These are phyloP conservation scores for Tripterygium wilfordii DNA, from an alignment of 177 flowering plant genomes.

Conservation along the genomic window DNA sequence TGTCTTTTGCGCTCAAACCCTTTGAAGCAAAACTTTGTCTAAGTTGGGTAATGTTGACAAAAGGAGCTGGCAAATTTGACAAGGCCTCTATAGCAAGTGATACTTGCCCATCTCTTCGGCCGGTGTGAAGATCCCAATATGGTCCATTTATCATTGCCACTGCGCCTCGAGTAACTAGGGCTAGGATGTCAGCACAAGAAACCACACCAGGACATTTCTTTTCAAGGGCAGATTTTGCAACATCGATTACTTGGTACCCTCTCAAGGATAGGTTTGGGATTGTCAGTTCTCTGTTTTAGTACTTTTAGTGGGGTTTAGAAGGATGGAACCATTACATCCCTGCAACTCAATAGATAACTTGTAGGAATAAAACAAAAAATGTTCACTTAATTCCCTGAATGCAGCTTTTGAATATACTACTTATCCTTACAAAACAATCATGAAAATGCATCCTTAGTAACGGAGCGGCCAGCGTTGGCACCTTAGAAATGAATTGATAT, in stretches of 20 bases:
- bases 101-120: conserved; percentile 18
- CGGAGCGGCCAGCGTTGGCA: conserved; percentile 28
- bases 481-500: neutral
- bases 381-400: neutral
- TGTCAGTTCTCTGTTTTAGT: conserved; percentile 32
- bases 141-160: conserved; percentile 17
- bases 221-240: conserved; percentile 25
- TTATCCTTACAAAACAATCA: conserved; percentile 48
- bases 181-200: conserved; percentile 57
- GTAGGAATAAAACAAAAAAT: neutral
- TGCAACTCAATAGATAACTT: neutral
- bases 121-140: conserved; percentile 15
- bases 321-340: conserved; percentile 59
- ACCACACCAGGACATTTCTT: conserved; percentile 55
- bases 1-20: conserved; percentile 13
- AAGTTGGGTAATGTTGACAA: conserved; percentile 5
- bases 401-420: neutral
- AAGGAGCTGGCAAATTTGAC: conserved; percentile 8
- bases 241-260: conserved; percentile 21
- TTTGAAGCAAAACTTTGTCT: conserved; percentile 5
- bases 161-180: conserved; percentile 54
- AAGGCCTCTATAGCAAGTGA: conserved; percentile 7
- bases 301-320: conserved; percentile 25
- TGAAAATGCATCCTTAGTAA: conserved; percentile 44
- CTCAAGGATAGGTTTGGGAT: conserved; percentile 25